Base-by-base conservation (phyloP, 345 rosid genomes). In the Salix exigua region DNA sequence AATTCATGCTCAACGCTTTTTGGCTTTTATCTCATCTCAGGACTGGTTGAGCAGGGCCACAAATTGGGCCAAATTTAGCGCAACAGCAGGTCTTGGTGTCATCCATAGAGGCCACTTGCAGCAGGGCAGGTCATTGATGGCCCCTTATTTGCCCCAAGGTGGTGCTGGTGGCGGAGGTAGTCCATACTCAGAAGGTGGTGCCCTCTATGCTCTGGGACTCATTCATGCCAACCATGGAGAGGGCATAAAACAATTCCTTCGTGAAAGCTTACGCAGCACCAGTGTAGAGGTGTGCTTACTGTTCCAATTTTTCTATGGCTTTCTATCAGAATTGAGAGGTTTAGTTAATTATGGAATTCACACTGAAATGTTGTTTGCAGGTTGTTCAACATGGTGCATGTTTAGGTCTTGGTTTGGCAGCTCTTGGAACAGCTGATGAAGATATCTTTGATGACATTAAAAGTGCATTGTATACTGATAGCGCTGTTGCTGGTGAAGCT, bases 1-100 rank as follows among this genome's bases (percentile, higher is more conserved):
- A 46, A 30, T 18, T 21, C 70, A 28, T 72, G 44, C 19, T 75
- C 79, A 40, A 25, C 23, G 35, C n/a, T 44, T 80, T 30, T 73
- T 76, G 33, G 12, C 67, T 73, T 67, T 21, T 74, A 58, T 77
- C 18, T 33, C 73, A 70, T 75, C 33, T 78, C 90, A 96, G 99
- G 99, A 96, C 79, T 96, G 99, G 99, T 81, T 96, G 86, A 92
- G 98, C 86, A 92, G 98, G 83, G 99, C 98, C 53, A 94, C 99
- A 77, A 96, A 96, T 77, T 96, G 99, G 99, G 99, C 98, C 40
- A 96, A 94, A 85, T 96, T 96, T 84, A 96, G 97, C 89, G 99
- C 99, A 25, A 96, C 97, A 19, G 98, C 98, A 1, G 99, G 99
- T 64, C 89, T 96, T 78, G 98, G 99, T 86, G 99, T 96, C 71